Evolutionary conservation across 106 monocot genomes (phyloP), one percentile per base, ranked within the genome.

Genomic region (Dioscorea dumetorum): DNA sequence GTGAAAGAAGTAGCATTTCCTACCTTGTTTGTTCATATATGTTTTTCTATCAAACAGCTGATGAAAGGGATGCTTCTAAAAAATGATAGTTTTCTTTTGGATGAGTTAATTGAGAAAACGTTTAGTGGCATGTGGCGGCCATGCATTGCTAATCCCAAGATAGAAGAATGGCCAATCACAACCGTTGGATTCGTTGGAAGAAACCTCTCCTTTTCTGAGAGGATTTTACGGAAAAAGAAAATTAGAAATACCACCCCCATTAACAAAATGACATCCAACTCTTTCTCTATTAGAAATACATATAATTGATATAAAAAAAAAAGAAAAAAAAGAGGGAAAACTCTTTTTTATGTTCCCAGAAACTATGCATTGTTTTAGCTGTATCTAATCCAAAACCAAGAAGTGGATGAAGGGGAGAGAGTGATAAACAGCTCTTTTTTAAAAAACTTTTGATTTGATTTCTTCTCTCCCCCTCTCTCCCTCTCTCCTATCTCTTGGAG

Each of bases 121-220:
- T n/a, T n/a, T n/a, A n/a, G n/a, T n/a, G n/a, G n/a, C n/a, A n/a
- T n/a, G n/a, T n/a, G n/a, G 6, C n/a, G n/a, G 41, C 9, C 41
- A 8, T 41, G 41, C 10, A 10, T 8, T 3, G 6, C 41, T 41
- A 41, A 41, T 41, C 41, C 41, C 41, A 41, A 41, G 41, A 10
- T 0, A 41, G 41, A 8, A 8, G 41, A 5, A 10, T 6, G 10
- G 0, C 41, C 41, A 41, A 28, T 41, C 41, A 8, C 41, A 10
- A 24, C n/a, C 68, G 54, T 56, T 56, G 54, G 54, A 56, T 2
- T 18, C 54, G 54, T 56, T 56, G 54, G 54, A 61, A 61, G 61
- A 28, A 9, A 28, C 23, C 28, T 14, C 24, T 23, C 28, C 41
- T 5, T 41, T 61, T 24, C 24, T 24, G 24, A 24, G 61, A 61